phyloP scores from a whole-genome alignment of 2,329 filamentous ascomycete genomes.

The Beauveria pseudobassiana region DNA sequence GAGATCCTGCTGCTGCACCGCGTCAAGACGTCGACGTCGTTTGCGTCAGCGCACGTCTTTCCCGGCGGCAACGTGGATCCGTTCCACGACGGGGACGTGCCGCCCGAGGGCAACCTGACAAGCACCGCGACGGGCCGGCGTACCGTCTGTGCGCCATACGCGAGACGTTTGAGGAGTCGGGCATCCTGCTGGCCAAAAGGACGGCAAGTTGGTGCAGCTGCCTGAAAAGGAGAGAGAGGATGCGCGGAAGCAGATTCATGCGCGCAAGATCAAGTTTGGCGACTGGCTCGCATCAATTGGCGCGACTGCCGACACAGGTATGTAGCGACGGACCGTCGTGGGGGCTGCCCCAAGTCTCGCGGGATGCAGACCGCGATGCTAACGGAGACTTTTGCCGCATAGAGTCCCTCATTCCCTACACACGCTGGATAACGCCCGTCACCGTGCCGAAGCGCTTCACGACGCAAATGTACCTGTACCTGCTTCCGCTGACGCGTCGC shows the following conservation, averaged over 20 bases:
- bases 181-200: conserved; percentile 65
- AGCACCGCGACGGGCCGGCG: conserved; percentile 62
- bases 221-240: conserved; percentile 51
- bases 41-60: conserved; percentile 90
- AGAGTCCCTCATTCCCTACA: conserved; percentile 65
- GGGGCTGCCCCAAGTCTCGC: no score
- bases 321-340: conserved; percentile 14
- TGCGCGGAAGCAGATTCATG: conserved; percentile 63
- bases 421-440: conserved; percentile 81
- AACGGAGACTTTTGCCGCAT: background rate
- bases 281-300: conserved; percentile 55
- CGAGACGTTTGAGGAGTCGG: conserved; percentile 93
- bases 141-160: conserved; percentile 81
- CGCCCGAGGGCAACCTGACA: conserved; percentile 37
- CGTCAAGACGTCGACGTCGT: conserved; percentile 73
- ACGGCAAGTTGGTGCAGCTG: conserved; percentile 53
- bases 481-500: conserved; percentile 51
- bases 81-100: conserved; percentile 62
- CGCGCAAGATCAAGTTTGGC: conserved; percentile 54
- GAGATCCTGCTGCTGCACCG: conserved; percentile 83
- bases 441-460: conserved; percentile 71
- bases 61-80: conserved; percentile 79
- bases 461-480: conserved; percentile 95
- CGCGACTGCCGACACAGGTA: conserved; percentile 59
- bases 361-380: conserved; percentile 20